These are phyloP conservation scores for Lentithecium fluviatile DNA, from an alignment of 495 filamentous ascomycete species.

Conservation along the genomic window DNA sequence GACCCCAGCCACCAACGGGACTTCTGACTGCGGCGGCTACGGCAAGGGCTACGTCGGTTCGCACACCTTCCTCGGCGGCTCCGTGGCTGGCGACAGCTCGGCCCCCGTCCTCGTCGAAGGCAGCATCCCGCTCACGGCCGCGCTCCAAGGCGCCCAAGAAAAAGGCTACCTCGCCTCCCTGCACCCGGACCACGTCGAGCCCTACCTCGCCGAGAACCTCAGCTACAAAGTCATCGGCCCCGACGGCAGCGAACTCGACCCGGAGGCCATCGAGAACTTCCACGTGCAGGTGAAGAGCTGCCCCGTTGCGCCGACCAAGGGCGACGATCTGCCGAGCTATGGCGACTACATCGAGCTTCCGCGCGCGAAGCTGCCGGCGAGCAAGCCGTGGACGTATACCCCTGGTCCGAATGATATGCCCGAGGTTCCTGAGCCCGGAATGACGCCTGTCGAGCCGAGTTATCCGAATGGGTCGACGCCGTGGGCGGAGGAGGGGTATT, in stretches of 20 bases:
- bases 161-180: slow-evolving; percentile 25
- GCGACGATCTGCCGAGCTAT: slow-evolving; percentile 24
- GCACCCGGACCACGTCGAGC: slow-evolving; percentile 11
- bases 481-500: not conserved
- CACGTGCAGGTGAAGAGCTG: slow-evolving; percentile 25
- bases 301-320: slow-evolving; percentile 7
- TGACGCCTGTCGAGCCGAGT: not conserved
- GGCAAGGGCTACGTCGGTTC: slow-evolving; percentile 22
- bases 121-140: slow-evolving; percentile 31
- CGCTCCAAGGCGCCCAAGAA: slow-evolving; percentile 27
- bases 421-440: not conserved
- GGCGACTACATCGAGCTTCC: slow-evolving; percentile 21
- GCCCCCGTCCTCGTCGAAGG: slow-evolving; percentile 19
- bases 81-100: slow-evolving; percentile 4
- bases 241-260: slow-evolving; percentile 20
- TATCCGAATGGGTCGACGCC: not conserved
- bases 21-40: slow-evolving; percentile 5
- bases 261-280: slow-evolving; percentile 18
- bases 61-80: slow-evolving; percentile 21
- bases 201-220: slow-evolving; percentile 31
- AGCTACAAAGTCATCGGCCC: slow-evolving; percentile 27
- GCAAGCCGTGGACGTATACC: slow-evolving; percentile 15
- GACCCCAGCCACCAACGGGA: slow-evolving; percentile 6
- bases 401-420: slow-evolving; percentile 5
- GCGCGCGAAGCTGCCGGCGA: slow-evolving; percentile 20